phyloP scores from a whole-genome alignment of 192 early-diverging fungal genomes.

The Chytriomyces hyalinus region DNA sequence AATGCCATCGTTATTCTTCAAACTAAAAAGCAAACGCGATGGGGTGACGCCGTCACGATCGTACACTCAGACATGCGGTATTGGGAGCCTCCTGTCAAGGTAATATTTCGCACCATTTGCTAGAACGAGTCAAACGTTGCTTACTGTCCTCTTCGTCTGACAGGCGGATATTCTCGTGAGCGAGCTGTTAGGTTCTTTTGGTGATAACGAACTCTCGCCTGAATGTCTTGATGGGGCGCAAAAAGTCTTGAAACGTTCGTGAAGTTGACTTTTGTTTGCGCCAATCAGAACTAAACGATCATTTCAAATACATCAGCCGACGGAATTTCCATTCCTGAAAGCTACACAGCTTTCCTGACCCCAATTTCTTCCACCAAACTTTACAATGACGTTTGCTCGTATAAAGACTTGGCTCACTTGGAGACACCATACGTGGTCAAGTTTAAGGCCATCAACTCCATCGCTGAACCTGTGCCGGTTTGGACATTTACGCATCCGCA shows the following conservation, averaged over 20 bases:
- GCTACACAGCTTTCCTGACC: conserved; percentile 83
- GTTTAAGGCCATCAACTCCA: conserved; percentile 74
- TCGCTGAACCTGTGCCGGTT: conserved; percentile 67
- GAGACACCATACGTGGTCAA: conserved; percentile 99
- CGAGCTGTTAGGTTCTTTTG: conserved; percentile 96
- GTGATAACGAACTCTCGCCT: conserved; percentile 99
- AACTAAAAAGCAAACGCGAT: conserved; percentile 51
- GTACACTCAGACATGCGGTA: conserved; percentile 91
- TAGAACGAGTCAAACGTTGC: conserved; percentile 12
- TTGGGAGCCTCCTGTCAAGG: conserved; percentile 73
- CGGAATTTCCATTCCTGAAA: conserved; percentile 90
- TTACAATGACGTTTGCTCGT: conserved; percentile 71
- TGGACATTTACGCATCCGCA: conserved; percentile 85
- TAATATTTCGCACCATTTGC: conserved; percentile 26
- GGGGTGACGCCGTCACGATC: conserved; percentile 83
- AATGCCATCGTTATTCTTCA: conserved; percentile 83
- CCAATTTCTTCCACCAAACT: conserved; percentile 89
- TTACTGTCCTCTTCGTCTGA: conserved; percentile 1
- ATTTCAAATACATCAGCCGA: conserved; percentile 47
- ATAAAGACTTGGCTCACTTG: conserved; percentile 68
- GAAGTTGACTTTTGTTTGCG: not conserved
- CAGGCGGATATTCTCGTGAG: conserved; percentile 90
- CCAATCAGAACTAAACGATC: not conserved
- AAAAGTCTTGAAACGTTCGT: conserved; percentile 69
- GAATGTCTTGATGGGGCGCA: conserved; percentile 96